Conservation (phyloP, 169 alveolate species). For the Plasmodium gallinaceum region DNA sequence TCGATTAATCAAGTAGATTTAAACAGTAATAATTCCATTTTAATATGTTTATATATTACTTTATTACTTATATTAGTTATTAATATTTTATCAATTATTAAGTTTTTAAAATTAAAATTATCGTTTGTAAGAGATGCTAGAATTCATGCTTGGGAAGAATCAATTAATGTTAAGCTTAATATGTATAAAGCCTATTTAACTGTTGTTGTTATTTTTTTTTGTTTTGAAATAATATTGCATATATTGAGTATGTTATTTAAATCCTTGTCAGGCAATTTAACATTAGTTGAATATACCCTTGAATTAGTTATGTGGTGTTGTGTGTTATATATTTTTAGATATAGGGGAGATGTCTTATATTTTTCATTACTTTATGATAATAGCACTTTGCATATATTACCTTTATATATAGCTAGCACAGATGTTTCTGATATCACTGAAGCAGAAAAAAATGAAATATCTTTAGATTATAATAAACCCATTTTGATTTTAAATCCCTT, state of each 20-base stretch:
- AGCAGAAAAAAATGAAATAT: background rate
- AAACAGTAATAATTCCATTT: slow-evolving; percentile 1
- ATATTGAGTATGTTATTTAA: slow-evolving; percentile 23
- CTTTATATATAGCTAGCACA: slow-evolving; percentile 32
- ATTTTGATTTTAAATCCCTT: slow-evolving; percentile 65
- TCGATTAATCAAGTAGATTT: slow-evolving; percentile 51
- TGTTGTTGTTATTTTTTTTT: slow-evolving; percentile 26
- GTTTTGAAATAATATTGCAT: slow-evolving; percentile 38
- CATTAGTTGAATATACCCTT: slow-evolving; percentile 47
- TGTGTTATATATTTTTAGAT: slow-evolving; percentile 56
- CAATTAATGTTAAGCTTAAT: slow-evolving; percentile 18
- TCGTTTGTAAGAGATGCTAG: slow-evolving; percentile 58
- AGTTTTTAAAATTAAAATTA: slow-evolving; percentile 51
- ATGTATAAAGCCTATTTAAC: slow-evolving; percentile 55
- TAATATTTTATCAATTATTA: slow-evolving; percentile 43
- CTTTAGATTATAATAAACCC: slow-evolving; percentile 3
- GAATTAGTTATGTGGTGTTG: slow-evolving; percentile 64
- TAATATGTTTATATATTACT: slow-evolving; percentile 23
- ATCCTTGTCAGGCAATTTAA: slow-evolving; percentile 7
- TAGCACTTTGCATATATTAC: slow-evolving; percentile 22
- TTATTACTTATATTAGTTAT: slow-evolving; percentile 14
- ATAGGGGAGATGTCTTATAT: slow-evolving; percentile 47
- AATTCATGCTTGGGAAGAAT: slow-evolving; percentile 56
- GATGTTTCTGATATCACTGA: background rate
- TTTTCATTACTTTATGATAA: slow-evolving; percentile 44